phyloP scores from a whole-genome alignment of 768 basidiomycete species.

The Suillus luteus region DNA sequence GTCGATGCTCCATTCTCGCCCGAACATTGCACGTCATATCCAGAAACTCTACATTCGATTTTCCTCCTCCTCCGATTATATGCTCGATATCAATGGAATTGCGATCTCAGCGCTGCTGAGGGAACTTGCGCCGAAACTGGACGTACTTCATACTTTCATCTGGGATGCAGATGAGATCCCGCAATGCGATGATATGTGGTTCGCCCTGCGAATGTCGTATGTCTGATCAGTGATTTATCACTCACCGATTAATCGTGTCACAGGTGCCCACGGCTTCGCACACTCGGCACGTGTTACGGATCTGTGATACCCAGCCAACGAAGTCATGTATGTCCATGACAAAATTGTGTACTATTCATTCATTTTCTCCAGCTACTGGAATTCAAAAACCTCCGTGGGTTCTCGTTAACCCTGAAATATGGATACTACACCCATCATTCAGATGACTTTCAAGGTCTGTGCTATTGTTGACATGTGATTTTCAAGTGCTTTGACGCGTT shows the following conservation, averaged over 20 bases:
- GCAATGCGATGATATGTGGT: conserved; percentile 78
- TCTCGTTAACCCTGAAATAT: conserved; percentile 58
- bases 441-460: conserved; percentile 58
- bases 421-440: conserved; percentile 64
- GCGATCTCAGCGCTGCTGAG: conserved; percentile 54
- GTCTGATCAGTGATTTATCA: conserved; percentile 18
- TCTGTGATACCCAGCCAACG: conserved; percentile 53
- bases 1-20: conserved; percentile 56
- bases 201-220: conserved; percentile 67
- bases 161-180: conserved; percentile 73
- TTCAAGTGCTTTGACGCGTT: conserved; percentile 9
- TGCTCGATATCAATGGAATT: conserved; percentile 24
- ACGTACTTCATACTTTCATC: conserved; percentile 64
- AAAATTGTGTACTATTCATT: conserved; percentile 12
- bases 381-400: conserved; percentile 63
- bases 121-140: conserved; percentile 53
- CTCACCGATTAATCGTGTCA: conserved; percentile 5
- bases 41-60: conserved; percentile 54
- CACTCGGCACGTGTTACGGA: conserved; percentile 64
- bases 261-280: conserved; percentile 68
- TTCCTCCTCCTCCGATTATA: conserved; percentile 27
- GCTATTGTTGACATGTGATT: background rate
- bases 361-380: conserved; percentile 56
- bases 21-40: conserved; percentile 68
- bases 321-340: conserved; percentile 56